These are phyloP conservation scores for Garcia nutans DNA, from an alignment of 345 rosid genomes.

Conservation along the genomic window DNA sequence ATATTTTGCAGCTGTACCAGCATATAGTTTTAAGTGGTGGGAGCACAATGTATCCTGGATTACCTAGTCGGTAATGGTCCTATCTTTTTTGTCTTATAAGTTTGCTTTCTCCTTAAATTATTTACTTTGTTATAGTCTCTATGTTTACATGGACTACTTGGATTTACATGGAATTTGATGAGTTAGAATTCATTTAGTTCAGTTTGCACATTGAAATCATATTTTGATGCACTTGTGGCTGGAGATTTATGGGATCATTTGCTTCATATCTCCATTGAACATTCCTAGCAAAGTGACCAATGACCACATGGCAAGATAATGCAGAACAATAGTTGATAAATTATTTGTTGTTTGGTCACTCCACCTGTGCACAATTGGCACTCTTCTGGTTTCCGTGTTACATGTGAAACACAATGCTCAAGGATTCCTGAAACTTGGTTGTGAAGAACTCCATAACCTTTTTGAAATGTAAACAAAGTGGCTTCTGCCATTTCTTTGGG, in stretches of 20 bases:
- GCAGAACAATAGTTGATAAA: not conserved
- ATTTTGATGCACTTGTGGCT: not conserved
- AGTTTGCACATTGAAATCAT: not conserved
- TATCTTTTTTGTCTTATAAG: not conserved
- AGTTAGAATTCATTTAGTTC: conserved; percentile 2
- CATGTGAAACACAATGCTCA: not conserved
- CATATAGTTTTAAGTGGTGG: conserved; percentile 98
- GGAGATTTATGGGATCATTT: not conserved
- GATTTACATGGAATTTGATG: not conserved
- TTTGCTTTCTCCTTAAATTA: not conserved
- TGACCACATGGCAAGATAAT: not conserved
- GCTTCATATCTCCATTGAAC: not conserved
- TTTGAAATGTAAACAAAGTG: not conserved
- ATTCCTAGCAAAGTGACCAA: not conserved
- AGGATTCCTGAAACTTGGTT: not conserved
- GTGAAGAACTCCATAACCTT: not conserved
- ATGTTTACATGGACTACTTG: not conserved
- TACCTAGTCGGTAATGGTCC: conserved; percentile 82
- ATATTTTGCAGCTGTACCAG: conserved; percentile 75
- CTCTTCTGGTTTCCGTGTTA: not conserved
- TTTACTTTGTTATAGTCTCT: not conserved
- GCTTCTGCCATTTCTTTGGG: not conserved
- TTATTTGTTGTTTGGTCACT: not conserved
- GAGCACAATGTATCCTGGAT: conserved; percentile 98
- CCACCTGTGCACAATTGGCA: not conserved